These are phyloP conservation scores for Neofusicoccum sp. DNA, from an alignment of 2,329 filamentous ascomycete species.

Conservation along the genomic window DNA sequence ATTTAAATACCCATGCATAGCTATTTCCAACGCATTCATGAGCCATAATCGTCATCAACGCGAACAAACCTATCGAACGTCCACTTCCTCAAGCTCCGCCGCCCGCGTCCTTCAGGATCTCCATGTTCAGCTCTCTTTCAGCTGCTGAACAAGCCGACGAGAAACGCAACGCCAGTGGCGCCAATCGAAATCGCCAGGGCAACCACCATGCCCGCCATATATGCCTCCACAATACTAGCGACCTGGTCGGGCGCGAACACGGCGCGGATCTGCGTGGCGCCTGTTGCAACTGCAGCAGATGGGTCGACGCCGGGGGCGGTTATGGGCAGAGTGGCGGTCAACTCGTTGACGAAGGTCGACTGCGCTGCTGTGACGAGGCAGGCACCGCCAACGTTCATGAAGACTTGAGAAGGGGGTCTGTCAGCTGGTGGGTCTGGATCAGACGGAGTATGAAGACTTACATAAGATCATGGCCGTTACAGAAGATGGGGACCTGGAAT, in stretches of 20 bases:
- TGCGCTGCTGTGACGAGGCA: constrained; percentile 65
- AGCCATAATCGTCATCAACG: no score
- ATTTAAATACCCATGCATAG: no score
- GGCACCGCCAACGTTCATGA: constrained; percentile 64
- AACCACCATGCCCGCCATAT: constrained; percentile 20
- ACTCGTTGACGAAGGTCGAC: constrained; percentile 66
- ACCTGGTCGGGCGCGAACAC: constrained; percentile 16
- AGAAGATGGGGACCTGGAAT: constrained; percentile 23
- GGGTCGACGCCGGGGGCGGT: constrained; percentile 41
- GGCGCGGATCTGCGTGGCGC: constrained; percentile 28
- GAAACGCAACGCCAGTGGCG: constrained; percentile 4
- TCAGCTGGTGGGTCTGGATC: not conserved
- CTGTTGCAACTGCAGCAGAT: constrained; percentile 38
- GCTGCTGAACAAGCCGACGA: constrained; percentile 2
- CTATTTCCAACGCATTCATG: no score
- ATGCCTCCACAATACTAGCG: constrained; percentile 19
- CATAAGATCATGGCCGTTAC: constrained; percentile 43
- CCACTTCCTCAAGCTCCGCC: not conserved
- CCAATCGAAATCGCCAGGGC: constrained; percentile 19
- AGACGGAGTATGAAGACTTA: not conserved
- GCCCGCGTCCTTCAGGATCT: not conserved
- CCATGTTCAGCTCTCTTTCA: constrained; percentile 3
- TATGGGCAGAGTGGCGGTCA: constrained; percentile 53
- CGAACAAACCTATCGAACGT: not conserved
- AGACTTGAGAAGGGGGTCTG: constrained; percentile 38